phyloP scores from a whole-genome alignment of 192 early-diverging fungal genomes.

The Backusella tarrabulga region DNA sequence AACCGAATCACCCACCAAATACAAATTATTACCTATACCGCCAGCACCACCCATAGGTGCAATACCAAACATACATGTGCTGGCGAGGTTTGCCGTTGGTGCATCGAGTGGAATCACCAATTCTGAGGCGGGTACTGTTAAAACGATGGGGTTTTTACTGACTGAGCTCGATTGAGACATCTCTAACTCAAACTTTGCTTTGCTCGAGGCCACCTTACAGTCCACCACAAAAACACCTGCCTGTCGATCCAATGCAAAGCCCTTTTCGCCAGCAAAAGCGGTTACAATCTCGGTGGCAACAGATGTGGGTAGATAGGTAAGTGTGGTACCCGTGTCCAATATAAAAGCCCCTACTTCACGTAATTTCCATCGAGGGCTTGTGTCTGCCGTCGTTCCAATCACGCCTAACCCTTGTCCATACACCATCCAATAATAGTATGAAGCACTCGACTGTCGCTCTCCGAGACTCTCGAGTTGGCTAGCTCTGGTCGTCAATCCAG shows the following conservation, averaged over 20 bases:
- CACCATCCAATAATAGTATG: slow-evolving; percentile 36
- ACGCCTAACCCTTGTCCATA: slow-evolving; percentile 32
- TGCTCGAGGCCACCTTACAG: slow-evolving; percentile 18
- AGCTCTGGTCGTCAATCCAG: background rate
- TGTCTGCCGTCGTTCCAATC: background rate
- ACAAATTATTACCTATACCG: slow-evolving; percentile 22
- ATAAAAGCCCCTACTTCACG: slow-evolving; percentile 22
- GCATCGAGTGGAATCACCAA: slow-evolving; percentile 33
- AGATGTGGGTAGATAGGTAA: slow-evolving; percentile 27
- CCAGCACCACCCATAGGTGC: slow-evolving; percentile 13
- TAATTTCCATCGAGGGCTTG: slow-evolving; percentile 14
- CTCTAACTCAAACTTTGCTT: slow-evolving; percentile 9
- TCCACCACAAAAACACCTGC: slow-evolving; percentile 27
- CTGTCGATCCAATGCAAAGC: slow-evolving; percentile 16
- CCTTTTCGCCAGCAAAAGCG: slow-evolving; percentile 16
- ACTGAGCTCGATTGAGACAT: slow-evolving; percentile 17
- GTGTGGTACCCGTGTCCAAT: slow-evolving; percentile 36
- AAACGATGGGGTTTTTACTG: slow-evolving; percentile 14
- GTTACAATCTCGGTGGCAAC: slow-evolving; percentile 22
- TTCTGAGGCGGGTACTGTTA: slow-evolving; percentile 22
- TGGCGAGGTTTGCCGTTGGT: background rate
- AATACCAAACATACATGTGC: slow-evolving; percentile 32
- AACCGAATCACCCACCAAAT: slow-evolving; percentile 35
- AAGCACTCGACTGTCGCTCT: background rate
- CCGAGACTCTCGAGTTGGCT: background rate